Percentiles rank a stretch among this genome's conserved stretches.
These are phyloP conservation scores for Sclerotiophoma versabilis DNA, from an alignment of 2,329 filamentous ascomycete genomes.

Conservation along the genomic window DNA sequence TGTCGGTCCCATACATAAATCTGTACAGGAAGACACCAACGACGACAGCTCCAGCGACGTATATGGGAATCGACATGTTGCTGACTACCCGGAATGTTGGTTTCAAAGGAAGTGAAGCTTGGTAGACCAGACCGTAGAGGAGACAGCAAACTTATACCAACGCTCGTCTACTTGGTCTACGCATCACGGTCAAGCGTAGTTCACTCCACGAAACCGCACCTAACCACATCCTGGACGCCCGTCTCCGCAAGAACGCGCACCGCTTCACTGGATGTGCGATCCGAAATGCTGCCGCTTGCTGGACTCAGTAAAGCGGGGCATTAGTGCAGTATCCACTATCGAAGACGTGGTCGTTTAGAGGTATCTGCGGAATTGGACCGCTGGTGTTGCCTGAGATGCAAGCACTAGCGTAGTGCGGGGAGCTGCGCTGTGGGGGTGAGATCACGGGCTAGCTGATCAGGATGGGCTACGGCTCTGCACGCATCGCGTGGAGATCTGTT, in stretches of 20 bases:
- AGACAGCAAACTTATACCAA: constrained; percentile 17
- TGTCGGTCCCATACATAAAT: constrained; percentile 55
- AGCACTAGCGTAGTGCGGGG: constrained; percentile 14
- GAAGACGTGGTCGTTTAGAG: background rate
- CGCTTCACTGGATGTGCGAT: constrained; percentile 13
- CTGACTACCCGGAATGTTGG: background rate
- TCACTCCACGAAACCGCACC: constrained; percentile 1
- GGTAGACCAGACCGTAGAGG: background rate
- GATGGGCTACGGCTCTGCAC: background rate
- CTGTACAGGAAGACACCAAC: constrained; percentile 51
- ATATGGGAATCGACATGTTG: constrained; percentile 50
- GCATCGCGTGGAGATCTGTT: constrained; percentile 2
- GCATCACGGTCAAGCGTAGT: constrained; percentile 1
- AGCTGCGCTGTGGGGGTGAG: constrained; percentile 12
- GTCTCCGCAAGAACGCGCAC: constrained; percentile 7
- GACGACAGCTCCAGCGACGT: constrained; percentile 52
- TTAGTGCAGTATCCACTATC: constrained; percentile 3
- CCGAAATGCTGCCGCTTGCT: constrained; percentile 12
- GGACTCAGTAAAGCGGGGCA: constrained; percentile 9
- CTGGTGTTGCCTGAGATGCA: constrained; percentile 3
- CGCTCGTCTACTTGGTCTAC: constrained; percentile 6
- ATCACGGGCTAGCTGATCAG: constrained; percentile 2
- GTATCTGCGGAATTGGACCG: constrained; percentile 17
- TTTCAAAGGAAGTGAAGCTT: background rate
- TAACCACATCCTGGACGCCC: constrained; percentile 9